Evolutionary conservation across 2,329 filamentous ascomycete genomes (phyloP), one percentile per base, ranked within the genome.

Genomic region (Pseudocercospora eumusae): DNA sequence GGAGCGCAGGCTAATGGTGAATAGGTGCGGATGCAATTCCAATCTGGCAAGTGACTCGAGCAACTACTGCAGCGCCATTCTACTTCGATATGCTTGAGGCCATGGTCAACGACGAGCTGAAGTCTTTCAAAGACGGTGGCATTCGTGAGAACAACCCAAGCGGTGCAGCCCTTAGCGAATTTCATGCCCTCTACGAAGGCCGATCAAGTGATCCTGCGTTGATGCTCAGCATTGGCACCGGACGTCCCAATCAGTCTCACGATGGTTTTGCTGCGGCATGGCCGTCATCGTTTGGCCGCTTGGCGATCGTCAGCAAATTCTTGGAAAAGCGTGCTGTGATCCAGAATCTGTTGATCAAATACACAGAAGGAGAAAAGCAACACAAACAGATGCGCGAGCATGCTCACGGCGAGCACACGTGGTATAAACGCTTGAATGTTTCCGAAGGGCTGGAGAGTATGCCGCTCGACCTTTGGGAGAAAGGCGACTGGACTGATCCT

Each of bases 31-130:
- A 81, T 60, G 71, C 73, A 45, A 70, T 82, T 15, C 75, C 77
- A 1, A 82, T 84, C 44, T 84, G 81, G 77, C 72, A 83, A 69
- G 82, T 82, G 0, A 82, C 80, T 0, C 71, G 81, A 7, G 82
- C 82, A 1, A 84, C 82, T 0, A 81, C 79, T 0, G 82, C 82
- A 2, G 82, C 82, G 0, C 81, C 82, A 0, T 82, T 82, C 68
- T 82, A 80, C 69, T 82, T 82, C 71, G 76, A 81, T 50, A 79
- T 80, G 74, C 74, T 82, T 9, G 74, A 77, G 59, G 77, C 78
- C 5, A 76, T 80, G 28, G 69, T 81, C 33, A 73, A 74, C n/a
- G 75, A 75, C 21, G 73, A 74, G 45, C 70, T 73, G 53, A 70
- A 69, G 52, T 76, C 75, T 9, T 82, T 81, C 75, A 82, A 82